These are phyloP conservation scores for Aspergillus quadrilineatus DNA, from an alignment of 2,329 filamentous ascomycete genomes.

Conservation along the genomic window DNA sequence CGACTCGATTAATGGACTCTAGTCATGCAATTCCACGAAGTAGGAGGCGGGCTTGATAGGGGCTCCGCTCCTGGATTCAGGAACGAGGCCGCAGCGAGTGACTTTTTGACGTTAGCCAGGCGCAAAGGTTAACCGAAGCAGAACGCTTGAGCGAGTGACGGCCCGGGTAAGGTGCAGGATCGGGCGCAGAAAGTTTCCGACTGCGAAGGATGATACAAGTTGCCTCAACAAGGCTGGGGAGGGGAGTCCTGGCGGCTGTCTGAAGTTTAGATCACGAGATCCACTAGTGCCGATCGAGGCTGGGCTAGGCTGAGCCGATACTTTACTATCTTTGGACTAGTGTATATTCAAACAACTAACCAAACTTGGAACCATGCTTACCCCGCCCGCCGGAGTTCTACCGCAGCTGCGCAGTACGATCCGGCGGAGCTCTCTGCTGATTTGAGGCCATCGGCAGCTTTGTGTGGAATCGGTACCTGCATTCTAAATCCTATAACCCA, in stretches of 20 bases:
- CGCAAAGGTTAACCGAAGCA: not conserved
- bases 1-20: not conserved
- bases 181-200: constrained; percentile 18
- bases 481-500: not conserved
- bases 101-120: not conserved
- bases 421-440: not conserved
- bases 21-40: not conserved
- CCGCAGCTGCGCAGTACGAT: not conserved
- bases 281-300: constrained; percentile 19
- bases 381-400: constrained; percentile 1
- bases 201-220: constrained; percentile 18
- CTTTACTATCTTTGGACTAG: constrained; percentile 25
- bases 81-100: constrained; percentile 6
- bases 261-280: constrained; percentile 29
- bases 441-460: not conserved
- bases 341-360: not conserved
- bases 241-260: constrained; percentile 9
- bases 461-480: not conserved
- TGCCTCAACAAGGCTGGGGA: constrained; percentile 35
- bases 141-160: constrained; percentile 1
- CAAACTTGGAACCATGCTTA: constrained; percentile 16
- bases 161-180: constrained; percentile 11
- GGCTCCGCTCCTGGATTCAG: constrained; percentile 3
- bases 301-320: constrained; percentile 11
- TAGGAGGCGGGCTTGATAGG: constrained; percentile 4